A percentile compares a stretch with the other conserved stretches of the same genome.
Evolutionary conservation across 2,329 filamentous ascomycete species (phyloP).

Genomic region (Madurella fahalii): DNA sequence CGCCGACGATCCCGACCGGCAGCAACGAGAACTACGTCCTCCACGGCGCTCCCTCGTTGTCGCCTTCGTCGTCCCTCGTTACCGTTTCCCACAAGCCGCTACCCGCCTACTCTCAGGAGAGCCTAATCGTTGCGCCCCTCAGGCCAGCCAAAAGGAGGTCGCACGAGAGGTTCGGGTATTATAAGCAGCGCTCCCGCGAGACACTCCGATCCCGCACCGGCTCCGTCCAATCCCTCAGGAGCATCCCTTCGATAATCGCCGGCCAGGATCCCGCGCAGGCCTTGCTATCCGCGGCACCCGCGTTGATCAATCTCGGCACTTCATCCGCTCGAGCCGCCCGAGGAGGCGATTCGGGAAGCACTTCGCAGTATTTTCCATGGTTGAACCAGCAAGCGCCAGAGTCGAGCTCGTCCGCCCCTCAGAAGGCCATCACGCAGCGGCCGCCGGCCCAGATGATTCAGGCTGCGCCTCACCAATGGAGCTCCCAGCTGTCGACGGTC

Average conservation of each 20-base stretch:
- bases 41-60: conserved; percentile 42
- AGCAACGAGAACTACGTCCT: conserved; percentile 51
- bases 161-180: conserved; percentile 46
- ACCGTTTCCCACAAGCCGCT: conserved; percentile 34
- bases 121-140: conserved; percentile 54
- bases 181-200: conserved; percentile 50
- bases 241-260: conserved; percentile 51
- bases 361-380: conserved; percentile 26
- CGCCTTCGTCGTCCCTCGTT: conserved; percentile 36
- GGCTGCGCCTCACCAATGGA: conserved; percentile 55
- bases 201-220: conserved; percentile 45
- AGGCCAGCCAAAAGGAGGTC: conserved; percentile 45
- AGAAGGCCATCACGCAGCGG: conserved; percentile 20
- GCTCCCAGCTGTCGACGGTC: conserved; percentile 60
- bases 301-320: conserved; percentile 36
- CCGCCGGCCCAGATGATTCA: conserved; percentile 43
- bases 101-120: conserved; percentile 57
- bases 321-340: conserved; percentile 26
- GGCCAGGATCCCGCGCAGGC: conserved; percentile 41
- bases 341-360: conserved; percentile 11
- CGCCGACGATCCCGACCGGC: conserved; percentile 34
- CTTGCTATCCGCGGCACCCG: conserved; percentile 35
- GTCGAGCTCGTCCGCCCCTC: conserved; percentile 28
- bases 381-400: conserved; percentile 16
- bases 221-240: conserved; percentile 45